Base-by-base conservation (phyloP, 306 rosid genomes). In the Hylodesmum podocarpum region DNA sequence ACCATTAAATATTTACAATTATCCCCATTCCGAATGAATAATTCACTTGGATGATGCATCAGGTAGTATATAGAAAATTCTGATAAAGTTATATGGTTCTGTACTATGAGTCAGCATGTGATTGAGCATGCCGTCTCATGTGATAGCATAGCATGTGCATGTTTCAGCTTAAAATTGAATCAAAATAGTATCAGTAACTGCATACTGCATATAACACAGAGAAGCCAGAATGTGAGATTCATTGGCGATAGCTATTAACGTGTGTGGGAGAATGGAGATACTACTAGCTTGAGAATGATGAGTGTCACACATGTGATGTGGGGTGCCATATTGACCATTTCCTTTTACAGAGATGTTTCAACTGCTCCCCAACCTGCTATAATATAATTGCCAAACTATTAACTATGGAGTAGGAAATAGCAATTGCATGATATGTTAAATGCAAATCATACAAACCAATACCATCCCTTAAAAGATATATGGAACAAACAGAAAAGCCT, bases 281-380 rank as follows among this genome's bases (percentile, higher is more conserved):
- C 3, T 12, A 33, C n/a, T n/a, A n/a, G n/a, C n/a, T n/a, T n/a
- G 51, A 41, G 33, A 29, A 66, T 13, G 70, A 25, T 25, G 0
- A 21, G 34, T 57, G 37, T 29, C 44, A 29, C 70, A 19, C 78
- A 58, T 68, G 88, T 39, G 73, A 58, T 68, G 88, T 39, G 73
- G 76, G 78, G 34, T 66, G 19, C 10, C 55, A 49, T 57, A 81
- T 77, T 80, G 84, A 77, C 83, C 68, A 55, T 65, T 78, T 84
- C 78, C 39, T 22, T 11, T 37, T 28, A 39, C 72, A 21, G 28
- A 59, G 27, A 57, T 14, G 58, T 65, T 69, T 83, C 84, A 81
- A 78, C 87, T 68, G 77, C 87, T 47, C 66, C 82, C 24, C n/a
- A 70, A 72, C 51, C 40, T 53, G 50, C 44, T 54, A 65, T 58